Conservation (phyloP, 2,329 filamentous ascomycete species). For the Fusarium chaquense region DNA sequence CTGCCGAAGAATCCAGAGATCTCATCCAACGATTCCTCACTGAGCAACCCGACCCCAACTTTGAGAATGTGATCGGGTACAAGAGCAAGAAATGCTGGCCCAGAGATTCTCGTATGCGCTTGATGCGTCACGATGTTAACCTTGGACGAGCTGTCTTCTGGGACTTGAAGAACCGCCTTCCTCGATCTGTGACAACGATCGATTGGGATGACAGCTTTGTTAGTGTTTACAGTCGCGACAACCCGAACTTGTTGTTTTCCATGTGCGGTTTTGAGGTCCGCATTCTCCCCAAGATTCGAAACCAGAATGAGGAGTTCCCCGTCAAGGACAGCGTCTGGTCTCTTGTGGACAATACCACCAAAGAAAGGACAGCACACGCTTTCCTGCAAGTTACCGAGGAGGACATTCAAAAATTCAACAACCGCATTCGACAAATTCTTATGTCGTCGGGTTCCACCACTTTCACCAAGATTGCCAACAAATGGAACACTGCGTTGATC, state of each 20-base stretch:
- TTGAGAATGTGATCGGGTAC: slow-evolving; percentile 99
- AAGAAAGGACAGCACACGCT: slow-evolving; percentile 96
- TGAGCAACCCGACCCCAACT: slow-evolving; percentile 98
- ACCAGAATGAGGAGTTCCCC: slow-evolving; percentile 95
- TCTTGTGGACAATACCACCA: slow-evolving; percentile 93
- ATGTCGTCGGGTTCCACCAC: slow-evolving; percentile 99
- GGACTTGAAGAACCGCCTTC: slow-evolving; percentile 97
- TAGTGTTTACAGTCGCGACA: slow-evolving; percentile 97
- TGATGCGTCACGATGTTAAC: slow-evolving; percentile 99
- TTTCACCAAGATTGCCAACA: slow-evolving; percentile 99
- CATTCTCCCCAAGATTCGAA: slow-evolving; percentile 93
- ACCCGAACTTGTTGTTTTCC: slow-evolving; percentile 95
- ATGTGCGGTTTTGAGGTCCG: slow-evolving; percentile 99
- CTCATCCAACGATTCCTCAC: slow-evolving; percentile 98
- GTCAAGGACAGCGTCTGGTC: slow-evolving; percentile 99
- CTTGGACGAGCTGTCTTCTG: slow-evolving; percentile 97
- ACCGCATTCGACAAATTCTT: slow-evolving; percentile 95
- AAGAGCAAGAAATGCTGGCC: slow-evolving; percentile 99
- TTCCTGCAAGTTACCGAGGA: slow-evolving; percentile 98
- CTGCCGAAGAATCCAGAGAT: slow-evolving; percentile 92
- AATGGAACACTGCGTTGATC: slow-evolving; percentile 98
- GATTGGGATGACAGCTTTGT: slow-evolving; percentile 99
- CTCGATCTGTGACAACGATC: slow-evolving; percentile 94
- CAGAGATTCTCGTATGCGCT: slow-evolving; percentile 93
- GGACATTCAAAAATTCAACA: slow-evolving; percentile 99